Evolutionary conservation across 2,329 filamentous ascomycete species (phyloP).

Genomic region (Hawksworthiomyces lignivorus): DNA sequence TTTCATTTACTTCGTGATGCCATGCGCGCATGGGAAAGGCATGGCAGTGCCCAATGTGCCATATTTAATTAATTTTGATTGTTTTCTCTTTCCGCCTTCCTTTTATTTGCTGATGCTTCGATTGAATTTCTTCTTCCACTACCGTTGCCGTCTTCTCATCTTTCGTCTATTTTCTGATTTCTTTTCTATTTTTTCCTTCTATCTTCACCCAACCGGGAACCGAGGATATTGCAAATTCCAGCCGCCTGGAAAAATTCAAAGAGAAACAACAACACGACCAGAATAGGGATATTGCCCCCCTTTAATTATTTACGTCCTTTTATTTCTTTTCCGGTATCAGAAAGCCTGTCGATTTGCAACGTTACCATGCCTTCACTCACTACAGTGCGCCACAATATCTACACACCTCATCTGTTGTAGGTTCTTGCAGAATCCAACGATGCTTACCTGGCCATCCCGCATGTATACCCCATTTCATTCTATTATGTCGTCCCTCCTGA

Average conservation of each 20-base stretch:
- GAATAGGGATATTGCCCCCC: background rate
- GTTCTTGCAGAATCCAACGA: too few species aligned
- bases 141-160: conserved; percentile 2
- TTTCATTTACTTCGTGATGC: background rate
- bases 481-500: too few species aligned
- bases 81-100: background rate
- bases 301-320: background rate
- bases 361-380: conserved; percentile 5
- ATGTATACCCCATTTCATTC: too few species aligned
- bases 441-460: too few species aligned
- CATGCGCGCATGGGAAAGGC: background rate
- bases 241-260: conserved; percentile 11
- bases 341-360: conserved; percentile 1
- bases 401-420: too few species aligned
- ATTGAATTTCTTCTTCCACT: background rate
- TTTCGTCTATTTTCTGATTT: conserved; percentile 1
- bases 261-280: background rate
- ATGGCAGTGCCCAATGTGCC: conserved; percentile 2
- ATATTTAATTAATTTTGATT: background rate
- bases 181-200: background rate
- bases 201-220: conserved; percentile 10
- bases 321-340: background rate
- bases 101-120: background rate
- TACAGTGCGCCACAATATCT: background rate
- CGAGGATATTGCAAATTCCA: conserved; percentile 11